Evolutionary conservation across 2,329 filamentous ascomycete genomes (phyloP).

Genomic region (Boeremia lycopersici): DNA sequence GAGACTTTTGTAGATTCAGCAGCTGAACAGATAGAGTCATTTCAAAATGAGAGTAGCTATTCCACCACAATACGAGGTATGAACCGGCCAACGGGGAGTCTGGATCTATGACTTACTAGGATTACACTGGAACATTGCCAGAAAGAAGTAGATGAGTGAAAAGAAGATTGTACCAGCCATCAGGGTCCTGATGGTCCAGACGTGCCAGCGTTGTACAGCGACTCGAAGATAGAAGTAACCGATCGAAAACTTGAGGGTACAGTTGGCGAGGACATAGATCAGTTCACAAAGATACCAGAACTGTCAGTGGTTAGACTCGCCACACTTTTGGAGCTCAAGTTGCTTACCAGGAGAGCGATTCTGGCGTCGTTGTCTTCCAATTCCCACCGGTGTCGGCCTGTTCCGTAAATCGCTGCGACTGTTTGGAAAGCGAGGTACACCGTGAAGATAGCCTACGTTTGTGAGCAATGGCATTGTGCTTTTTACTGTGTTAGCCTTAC

Average conservation of each 20-base stretch:
- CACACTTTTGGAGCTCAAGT: background rate
- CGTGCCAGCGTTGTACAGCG: slow-evolving; percentile 53
- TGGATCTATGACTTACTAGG: slow-evolving; percentile 39
- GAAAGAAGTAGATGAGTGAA: slow-evolving; percentile 57
- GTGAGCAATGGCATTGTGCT: background rate
- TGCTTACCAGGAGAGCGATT: slow-evolving; percentile 38
- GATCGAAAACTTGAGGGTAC: slow-evolving; percentile 59
- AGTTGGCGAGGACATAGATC: slow-evolving; percentile 58
- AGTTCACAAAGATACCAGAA: slow-evolving; percentile 63
- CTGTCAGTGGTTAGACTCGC: slow-evolving; percentile 22
- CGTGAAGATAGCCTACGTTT: slow-evolving; percentile 44
- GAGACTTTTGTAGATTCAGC: slow-evolving; percentile 33
- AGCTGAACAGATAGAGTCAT: background rate
- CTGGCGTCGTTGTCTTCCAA: slow-evolving; percentile 37
- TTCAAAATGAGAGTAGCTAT: background rate
- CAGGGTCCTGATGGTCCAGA: slow-evolving; percentile 54
- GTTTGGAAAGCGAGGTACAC: slow-evolving; percentile 50
- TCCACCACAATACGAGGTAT: background rate
- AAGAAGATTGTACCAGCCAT: slow-evolving; percentile 54
- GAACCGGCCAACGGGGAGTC: background rate
- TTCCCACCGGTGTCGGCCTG: slow-evolving; percentile 46
- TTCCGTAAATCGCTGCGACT: slow-evolving; percentile 48
- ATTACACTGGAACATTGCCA: slow-evolving; percentile 60
- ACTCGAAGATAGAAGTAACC: slow-evolving; percentile 61
- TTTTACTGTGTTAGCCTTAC: slow-evolving; percentile 14